Conservation (phyloP, 140 eudicot genomes). For the Senecio squalidus region DNA sequence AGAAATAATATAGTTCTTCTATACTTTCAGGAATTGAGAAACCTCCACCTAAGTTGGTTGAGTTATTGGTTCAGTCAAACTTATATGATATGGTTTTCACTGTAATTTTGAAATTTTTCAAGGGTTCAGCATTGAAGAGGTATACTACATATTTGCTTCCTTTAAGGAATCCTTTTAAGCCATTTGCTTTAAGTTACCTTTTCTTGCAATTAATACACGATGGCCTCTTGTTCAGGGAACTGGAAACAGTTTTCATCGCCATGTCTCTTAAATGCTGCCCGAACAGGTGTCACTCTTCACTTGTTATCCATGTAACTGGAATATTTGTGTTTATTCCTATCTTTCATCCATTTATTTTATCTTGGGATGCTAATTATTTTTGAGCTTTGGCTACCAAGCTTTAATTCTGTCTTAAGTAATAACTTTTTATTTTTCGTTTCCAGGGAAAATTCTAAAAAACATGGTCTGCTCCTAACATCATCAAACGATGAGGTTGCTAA, state of each 20-base stretch:
- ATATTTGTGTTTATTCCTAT: not conserved
- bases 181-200: slow-evolving; percentile 4
- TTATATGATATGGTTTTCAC: slow-evolving; percentile 91
- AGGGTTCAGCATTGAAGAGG: slow-evolving; percentile 86
- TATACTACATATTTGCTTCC: slow-evolving; percentile 10
- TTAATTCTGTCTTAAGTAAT: slow-evolving; percentile 6
- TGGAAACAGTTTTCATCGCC: slow-evolving; percentile 79
- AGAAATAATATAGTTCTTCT: slow-evolving; percentile 4
- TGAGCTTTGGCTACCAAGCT: not conserved
- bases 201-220: not conserved
- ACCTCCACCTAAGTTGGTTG: slow-evolving; percentile 68
- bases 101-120: slow-evolving; percentile 73
- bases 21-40: slow-evolving; percentile 46
- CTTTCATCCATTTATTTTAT: not conserved
- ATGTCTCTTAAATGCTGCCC: slow-evolving; percentile 88
- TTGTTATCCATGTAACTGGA: not conserved
- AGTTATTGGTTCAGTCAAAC: slow-evolving; percentile 74
- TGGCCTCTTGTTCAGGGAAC: slow-evolving; percentile 43
- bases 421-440: slow-evolving; percentile 6
- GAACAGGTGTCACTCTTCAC: slow-evolving; percentile 35
- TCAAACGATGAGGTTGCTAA: slow-evolving; percentile 46
- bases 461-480: slow-evolving; percentile 66
- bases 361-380: not conserved
- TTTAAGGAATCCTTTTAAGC: not conserved
- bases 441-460: slow-evolving; percentile 52